Evolutionary conservation across 75 land plant species (phyloP).

Genomic region (Selaginella tamariscina): DNA sequence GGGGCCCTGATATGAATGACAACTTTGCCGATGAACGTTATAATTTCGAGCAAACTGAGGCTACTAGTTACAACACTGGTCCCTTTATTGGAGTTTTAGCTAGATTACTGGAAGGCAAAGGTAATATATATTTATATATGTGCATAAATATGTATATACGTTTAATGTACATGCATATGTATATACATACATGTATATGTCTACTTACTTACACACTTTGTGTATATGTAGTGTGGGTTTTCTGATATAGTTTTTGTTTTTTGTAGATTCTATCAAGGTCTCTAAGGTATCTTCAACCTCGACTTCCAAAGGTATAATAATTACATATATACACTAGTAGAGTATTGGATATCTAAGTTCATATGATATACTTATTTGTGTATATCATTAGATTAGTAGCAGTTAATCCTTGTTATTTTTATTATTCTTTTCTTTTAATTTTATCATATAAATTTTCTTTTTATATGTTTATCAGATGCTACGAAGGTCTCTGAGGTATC

Average conservation of each 20-base stretch:
- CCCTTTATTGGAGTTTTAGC: conserved; percentile 60
- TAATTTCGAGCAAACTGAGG: conserved; percentile 50
- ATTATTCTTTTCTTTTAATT: too few species aligned
- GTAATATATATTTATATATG: background rate
- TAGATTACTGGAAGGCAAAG: conserved; percentile 17
- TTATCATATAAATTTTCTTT: too few species aligned
- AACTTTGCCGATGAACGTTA: conserved; percentile 39
- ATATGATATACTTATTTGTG: too few species aligned
- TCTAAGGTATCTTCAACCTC: background rate
- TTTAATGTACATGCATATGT: background rate
- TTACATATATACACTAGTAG: too few species aligned
- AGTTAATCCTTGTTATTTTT: too few species aligned
- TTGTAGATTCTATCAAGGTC: background rate
- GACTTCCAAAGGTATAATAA: too few species aligned
- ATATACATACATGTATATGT: background rate
- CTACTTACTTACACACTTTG: too few species aligned
- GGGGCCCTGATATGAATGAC: conserved; percentile 52
- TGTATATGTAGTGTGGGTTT: too few species aligned
- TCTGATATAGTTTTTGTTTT: background rate
- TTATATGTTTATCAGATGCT: background rate
- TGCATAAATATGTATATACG: background rate
- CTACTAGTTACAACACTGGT: conserved; percentile 58
- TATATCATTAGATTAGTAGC: too few species aligned
- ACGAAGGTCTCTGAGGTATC: background rate
- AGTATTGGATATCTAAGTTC: too few species aligned